A percentile compares a stretch with the other conserved stretches of the same genome.
phyloP scores from a whole-genome alignment of 2,329 filamentous ascomycete genomes.

The Penicillium verrucosum region DNA sequence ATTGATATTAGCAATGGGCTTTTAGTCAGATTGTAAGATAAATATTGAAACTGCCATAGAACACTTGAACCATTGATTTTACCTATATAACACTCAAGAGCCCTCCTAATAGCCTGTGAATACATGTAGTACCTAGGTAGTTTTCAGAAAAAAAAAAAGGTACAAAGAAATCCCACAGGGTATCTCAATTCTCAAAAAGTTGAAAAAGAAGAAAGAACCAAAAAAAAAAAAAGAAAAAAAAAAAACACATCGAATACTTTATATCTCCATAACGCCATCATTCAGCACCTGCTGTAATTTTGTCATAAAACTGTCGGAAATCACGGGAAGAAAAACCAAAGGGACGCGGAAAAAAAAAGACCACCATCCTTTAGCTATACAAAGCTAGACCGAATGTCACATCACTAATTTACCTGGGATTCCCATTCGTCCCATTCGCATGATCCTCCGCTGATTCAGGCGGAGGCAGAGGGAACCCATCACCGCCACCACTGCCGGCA shows the following conservation, averaged over 20 bases:
- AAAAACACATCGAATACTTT: too few species aligned
- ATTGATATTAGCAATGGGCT: background rate
- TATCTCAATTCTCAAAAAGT: conserved; percentile 21
- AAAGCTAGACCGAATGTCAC: conserved; percentile 9
- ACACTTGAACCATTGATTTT: background rate
- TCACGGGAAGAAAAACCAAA: background rate
- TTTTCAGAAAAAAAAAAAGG: background rate
- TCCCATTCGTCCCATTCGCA: conserved; percentile 7
- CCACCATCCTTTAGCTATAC: conserved; percentile 18
- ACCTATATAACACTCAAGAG: background rate
- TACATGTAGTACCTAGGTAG: background rate
- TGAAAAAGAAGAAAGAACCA: conserved; percentile 1
- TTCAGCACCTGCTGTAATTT: conserved; percentile 22
- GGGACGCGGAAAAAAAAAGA: background rate
- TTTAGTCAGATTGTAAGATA: background rate
- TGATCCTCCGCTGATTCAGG: conserved; percentile 28
- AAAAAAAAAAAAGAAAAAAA: background rate
- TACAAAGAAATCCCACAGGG: conserved; percentile 15
- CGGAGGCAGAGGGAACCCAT: conserved; percentile 41
- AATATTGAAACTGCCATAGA: background rate
- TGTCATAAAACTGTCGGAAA: conserved; percentile 10
- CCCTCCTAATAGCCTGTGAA: background rate
- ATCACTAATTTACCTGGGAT: conserved; percentile 3
- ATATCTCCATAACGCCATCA: conserved; percentile 22
- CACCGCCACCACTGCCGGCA: conserved; percentile 42